Conservation (phyloP, 257 asterid genomes). For the Voacanga thouarsii region DNA sequence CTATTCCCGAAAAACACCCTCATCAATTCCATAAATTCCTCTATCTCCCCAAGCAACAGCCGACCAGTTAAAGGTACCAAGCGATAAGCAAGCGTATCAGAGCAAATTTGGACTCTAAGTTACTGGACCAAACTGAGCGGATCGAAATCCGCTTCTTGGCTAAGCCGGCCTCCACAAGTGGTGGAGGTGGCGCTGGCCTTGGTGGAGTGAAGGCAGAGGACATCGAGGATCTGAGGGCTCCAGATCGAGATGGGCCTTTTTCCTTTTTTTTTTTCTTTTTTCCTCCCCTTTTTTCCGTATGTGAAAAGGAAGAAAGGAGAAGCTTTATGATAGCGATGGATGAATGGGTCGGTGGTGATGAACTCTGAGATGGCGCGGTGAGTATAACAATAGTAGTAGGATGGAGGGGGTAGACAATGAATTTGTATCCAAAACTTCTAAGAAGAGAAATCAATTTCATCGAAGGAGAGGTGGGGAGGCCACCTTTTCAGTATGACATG, state of each 20-base stretch:
- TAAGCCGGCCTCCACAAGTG: background rate
- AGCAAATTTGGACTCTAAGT: slow-evolving; percentile 47
- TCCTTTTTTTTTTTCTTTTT: background rate
- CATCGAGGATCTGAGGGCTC: slow-evolving; percentile 16
- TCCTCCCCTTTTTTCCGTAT: background rate
- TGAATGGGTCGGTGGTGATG: slow-evolving; percentile 1
- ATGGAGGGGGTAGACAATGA: no score
- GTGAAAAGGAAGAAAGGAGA: background rate
- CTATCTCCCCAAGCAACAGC: slow-evolving; percentile 39
- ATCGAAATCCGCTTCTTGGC: slow-evolving; percentile 21
- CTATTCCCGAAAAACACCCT: slow-evolving; percentile 53
- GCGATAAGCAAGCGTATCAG: slow-evolving; percentile 46
- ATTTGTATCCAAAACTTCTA: no score
- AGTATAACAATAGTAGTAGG: no score
- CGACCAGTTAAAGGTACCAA: slow-evolving; percentile 53
- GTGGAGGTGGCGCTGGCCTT: background rate
- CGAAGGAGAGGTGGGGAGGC: no score
- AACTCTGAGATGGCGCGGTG: background rate
- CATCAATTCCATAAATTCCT: slow-evolving; percentile 49
- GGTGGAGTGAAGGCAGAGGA: slow-evolving; percentile 9
- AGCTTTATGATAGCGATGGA: background rate
- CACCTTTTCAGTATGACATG: no score
- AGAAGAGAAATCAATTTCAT: no score
- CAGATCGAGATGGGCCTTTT: slow-evolving; percentile 8
- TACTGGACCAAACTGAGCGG: slow-evolving; percentile 63